Evolutionary conservation across 306 rosid genomes (phyloP).

Genomic region (Quercus berberidifolia): DNA sequence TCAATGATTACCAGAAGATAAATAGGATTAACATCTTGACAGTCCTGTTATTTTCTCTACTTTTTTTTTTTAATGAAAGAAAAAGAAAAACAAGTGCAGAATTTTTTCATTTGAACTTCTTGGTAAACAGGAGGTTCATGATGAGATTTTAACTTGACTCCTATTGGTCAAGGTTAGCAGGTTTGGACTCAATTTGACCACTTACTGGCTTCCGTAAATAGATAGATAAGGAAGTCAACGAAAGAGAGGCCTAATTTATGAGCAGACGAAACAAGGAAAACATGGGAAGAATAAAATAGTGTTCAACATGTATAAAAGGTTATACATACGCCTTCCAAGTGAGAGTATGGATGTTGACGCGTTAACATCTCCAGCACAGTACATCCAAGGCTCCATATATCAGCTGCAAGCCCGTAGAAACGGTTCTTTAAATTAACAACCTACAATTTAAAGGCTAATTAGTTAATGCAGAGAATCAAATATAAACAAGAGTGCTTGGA

Average conservation of each 20-base stretch:
- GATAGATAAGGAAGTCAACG: not conserved
- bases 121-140: not conserved
- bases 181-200: not conserved
- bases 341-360: conserved; percentile 44
- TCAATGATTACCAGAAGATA: not conserved
- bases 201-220: not conserved
- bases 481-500: not conserved
- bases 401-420: conserved; percentile 46
- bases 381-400: conserved; percentile 60
- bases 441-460: conserved; percentile 21
- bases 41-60: not conserved
- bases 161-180: too few relatives aligned
- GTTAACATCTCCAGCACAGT: conserved; percentile 51
- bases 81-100: not conserved
- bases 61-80: not conserved
- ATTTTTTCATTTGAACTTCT: not conserved
- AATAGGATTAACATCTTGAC: not conserved
- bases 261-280: not conserved
- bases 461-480: not conserved
- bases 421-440: conserved; percentile 39
- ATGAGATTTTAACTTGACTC: not conserved
- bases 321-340: conserved; percentile 49
- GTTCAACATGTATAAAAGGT: conserved; percentile 1
- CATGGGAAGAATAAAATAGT: conserved; percentile 3
- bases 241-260: not conserved